Percentiles rank a stretch among this genome's conserved stretches.
Conservation (phyloP, 2,329 filamentous ascomycete species). For the Macrophomina tecta region DNA sequence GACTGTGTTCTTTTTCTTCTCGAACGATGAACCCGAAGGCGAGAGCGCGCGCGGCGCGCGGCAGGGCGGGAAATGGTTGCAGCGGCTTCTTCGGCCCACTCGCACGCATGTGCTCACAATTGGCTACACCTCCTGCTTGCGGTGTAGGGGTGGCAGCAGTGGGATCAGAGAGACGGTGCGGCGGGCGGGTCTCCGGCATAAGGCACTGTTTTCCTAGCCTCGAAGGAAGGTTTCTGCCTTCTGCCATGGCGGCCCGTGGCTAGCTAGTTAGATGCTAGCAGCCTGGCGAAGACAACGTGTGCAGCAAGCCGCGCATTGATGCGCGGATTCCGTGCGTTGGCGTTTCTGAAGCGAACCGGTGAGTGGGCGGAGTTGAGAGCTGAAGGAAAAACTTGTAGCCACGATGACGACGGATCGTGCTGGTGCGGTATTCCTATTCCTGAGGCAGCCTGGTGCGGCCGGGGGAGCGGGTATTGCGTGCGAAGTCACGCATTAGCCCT, state of each 20-base stretch:
- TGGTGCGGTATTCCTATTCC: slow-evolving; percentile 14
- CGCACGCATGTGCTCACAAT: background rate
- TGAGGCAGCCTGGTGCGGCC: slow-evolving; percentile 22
- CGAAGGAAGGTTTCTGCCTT: background rate
- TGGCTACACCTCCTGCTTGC: background rate
- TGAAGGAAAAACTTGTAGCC: slow-evolving; percentile 8
- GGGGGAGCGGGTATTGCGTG: slow-evolving; percentile 26
- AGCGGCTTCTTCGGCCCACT: slow-evolving; percentile 10
- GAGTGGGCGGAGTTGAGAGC: background rate
- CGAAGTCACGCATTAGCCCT: slow-evolving; percentile 17
- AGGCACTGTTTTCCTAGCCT: background rate
- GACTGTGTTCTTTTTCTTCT: background rate
- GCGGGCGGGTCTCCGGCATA: background rate
- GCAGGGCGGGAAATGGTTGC: background rate
- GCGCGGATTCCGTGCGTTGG: background rate
- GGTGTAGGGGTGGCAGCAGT: background rate
- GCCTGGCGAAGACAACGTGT: background rate
- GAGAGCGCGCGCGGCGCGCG: slow-evolving; percentile 3
- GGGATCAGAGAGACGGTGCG: background rate
- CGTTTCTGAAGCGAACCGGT: slow-evolving; percentile 7
- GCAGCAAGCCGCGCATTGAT: background rate
- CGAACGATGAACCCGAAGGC: background rate
- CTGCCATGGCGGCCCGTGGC: background rate
- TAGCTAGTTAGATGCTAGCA: too few species aligned
- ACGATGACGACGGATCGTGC: slow-evolving; percentile 12